Percentiles rank a stretch among this genome's conserved stretches.
Conservation (phyloP, 805 yeast genomes). For the Ogataea nonfermentans region DNA sequence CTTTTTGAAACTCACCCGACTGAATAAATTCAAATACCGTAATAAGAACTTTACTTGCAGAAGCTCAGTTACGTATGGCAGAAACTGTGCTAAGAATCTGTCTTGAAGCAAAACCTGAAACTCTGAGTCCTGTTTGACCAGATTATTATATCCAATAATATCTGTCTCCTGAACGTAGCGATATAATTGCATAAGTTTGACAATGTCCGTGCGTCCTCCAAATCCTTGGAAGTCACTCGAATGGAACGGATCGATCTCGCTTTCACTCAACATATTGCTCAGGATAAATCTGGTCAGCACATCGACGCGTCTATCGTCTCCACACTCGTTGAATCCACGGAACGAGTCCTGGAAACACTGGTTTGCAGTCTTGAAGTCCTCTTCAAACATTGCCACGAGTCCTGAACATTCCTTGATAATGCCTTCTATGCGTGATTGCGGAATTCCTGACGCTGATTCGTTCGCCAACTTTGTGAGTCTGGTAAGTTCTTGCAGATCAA, state of each 20-base stretch:
- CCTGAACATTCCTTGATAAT: constrained; percentile 79
- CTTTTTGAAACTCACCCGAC: constrained; percentile 20
- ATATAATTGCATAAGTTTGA: constrained; percentile 28
- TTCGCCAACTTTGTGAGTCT: constrained; percentile 48
- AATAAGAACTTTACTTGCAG: constrained; percentile 26
- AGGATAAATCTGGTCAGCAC: constrained; percentile 62
- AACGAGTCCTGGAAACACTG: constrained; percentile 49
- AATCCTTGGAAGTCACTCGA: constrained; percentile 60
- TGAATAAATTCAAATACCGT: constrained; percentile 23
- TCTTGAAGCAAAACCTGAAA: constrained; percentile 15
- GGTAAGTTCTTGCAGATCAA: constrained; percentile 37
- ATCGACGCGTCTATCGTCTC: constrained; percentile 55
- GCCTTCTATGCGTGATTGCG: constrained; percentile 75
- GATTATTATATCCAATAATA: constrained; percentile 22
- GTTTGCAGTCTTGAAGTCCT: constrained; percentile 55
- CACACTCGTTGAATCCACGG: constrained; percentile 51
- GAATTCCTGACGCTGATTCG: constrained; percentile 57
- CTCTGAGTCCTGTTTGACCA: constrained; percentile 14
- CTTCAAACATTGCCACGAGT: constrained; percentile 56
- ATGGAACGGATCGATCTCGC: constrained; percentile 67
- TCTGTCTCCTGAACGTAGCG: constrained; percentile 26
- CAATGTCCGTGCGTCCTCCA: constrained; percentile 19
- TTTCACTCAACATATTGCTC: constrained; percentile 60
- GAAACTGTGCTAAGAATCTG: constrained; percentile 21
- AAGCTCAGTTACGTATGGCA: constrained; percentile 27